Evolutionary conservation across 2,329 filamentous ascomycete genomes (phyloP), one percentile per base, ranked within the genome.

Genomic region (Harringtonia lauricola): DNA sequence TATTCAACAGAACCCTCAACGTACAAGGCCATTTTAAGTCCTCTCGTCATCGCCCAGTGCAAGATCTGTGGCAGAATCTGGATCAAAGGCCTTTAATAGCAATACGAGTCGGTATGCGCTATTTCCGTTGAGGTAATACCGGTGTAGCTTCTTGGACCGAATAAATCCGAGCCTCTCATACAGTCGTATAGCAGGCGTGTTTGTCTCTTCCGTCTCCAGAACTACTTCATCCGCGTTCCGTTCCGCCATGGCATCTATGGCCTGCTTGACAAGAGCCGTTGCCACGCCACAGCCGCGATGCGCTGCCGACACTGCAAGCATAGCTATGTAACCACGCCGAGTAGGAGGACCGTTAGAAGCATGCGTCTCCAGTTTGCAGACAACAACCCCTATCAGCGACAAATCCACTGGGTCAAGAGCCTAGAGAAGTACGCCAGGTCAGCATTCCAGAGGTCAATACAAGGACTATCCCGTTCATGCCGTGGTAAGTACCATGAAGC

Each of bases 81-180:
- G 55, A 39, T 71, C 66, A 31, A 66, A 50, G 3, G 65, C 55
- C 58, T 83, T 89, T 42, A 95, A 65, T 50, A 89, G 82, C 31
- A 98, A 63, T 8, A 96, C 80, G 41, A 98, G 68, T 35, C 92
- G 75, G 60, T 92, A 98, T 2, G 92, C 92, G 44, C 88, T 94
- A 59, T 87, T 98, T 12, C 92, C 92, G 57, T 96, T 98, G 34
- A 98, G 67, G 55, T 98, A 98, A 59, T 98, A 98, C 36, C 92
- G 74, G 62, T 96, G 89, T 42, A 98, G 65, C 48, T 88, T 85
- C 64, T 98, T 98, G 47, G 86, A 94, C 41, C 90, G 74, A 19
- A 96, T 63, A 57, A 98, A 98, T 0, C 92, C 92, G 8, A 98
- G 70, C 1, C 88, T 74, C 62, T 98, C 90, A 62, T 98, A 98